A percentile compares a stretch with the other conserved stretches of the same genome.
phyloP scores from a whole-genome alignment of 2,329 filamentous ascomycete species.

The Diaporthe sp. region DNA sequence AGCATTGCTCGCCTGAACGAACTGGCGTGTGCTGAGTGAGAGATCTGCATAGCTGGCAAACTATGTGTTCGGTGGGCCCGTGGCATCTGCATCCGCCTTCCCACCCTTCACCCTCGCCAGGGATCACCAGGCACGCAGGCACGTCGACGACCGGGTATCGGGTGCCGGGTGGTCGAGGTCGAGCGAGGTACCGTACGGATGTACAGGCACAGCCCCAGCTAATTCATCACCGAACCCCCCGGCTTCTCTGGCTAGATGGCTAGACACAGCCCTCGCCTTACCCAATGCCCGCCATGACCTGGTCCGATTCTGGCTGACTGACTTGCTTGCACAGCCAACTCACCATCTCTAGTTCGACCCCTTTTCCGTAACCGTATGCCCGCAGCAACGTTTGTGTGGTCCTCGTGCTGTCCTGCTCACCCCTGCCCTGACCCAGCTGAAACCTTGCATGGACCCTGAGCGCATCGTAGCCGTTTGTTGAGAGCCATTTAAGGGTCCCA shows the following conservation, averaged over 20 bases:
- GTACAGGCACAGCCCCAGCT: conserved; percentile 24
- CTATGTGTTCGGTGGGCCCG: conserved; percentile 11
- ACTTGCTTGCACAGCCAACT: conserved; percentile 22
- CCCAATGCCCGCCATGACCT: conserved; percentile 2
- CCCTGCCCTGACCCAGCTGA: conserved; percentile 31
- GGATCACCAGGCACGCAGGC: background rate
- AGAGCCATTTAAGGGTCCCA: conserved; percentile 30
- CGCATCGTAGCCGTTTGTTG: background rate
- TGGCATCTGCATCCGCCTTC: background rate
- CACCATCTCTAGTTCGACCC: conserved; percentile 20
- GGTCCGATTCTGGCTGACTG: conserved; percentile 6
- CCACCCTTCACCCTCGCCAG: background rate
- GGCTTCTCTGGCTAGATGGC: conserved; percentile 19
- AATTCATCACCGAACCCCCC: background rate
- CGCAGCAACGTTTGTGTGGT: background rate
- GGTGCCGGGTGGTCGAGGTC: background rate
- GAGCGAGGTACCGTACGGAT: background rate
- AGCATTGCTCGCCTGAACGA: background rate
- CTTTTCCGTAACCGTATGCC: conserved; percentile 22
- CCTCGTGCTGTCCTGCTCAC: too few relatives aligned
- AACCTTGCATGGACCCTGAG: conserved; percentile 35
- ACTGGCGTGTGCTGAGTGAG: background rate
- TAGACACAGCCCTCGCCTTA: conserved; percentile 18
- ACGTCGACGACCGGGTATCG: conserved; percentile 23
- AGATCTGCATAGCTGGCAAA: conserved; percentile 16